Percentiles rank a stretch among this genome's conserved stretches.
phyloP scores from a whole-genome alignment of 345 rosid genomes.

The Excoecaria cochinchinensis region DNA sequence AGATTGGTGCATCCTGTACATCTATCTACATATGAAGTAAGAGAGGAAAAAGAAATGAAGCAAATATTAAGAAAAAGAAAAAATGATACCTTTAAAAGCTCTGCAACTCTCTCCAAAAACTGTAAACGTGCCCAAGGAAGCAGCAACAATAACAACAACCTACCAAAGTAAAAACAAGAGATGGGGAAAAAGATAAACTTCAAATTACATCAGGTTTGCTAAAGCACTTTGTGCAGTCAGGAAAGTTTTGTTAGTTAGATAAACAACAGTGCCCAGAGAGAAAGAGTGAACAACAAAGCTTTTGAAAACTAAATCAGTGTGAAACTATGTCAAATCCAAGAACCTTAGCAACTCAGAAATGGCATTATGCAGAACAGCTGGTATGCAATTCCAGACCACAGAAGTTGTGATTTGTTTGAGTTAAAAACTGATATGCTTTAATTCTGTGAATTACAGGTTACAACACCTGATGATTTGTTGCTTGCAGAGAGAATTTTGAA shows the following conservation, averaged over 20 bases:
- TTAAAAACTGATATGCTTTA: too few species aligned
- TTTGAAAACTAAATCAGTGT: too few species aligned
- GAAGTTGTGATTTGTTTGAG: too few species aligned
- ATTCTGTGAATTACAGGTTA: slow-evolving; percentile 47
- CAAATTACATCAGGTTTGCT: slow-evolving; percentile 21
- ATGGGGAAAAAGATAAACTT: neutral
- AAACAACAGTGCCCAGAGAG: neutral
- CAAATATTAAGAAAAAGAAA: neutral
- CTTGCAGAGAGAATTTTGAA: slow-evolving; percentile 82
- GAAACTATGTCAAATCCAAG: too few species aligned
- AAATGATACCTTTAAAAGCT: slow-evolving; percentile 33
- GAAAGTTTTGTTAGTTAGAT: slow-evolving; percentile 1
- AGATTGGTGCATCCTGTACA: neutral
- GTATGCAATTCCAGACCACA: too few species aligned
- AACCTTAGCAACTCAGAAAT: too few species aligned
- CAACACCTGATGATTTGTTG: slow-evolving; percentile 89
- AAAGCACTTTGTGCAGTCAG: slow-evolving; percentile 1
- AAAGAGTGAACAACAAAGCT: too few species aligned
- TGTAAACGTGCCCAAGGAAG: slow-evolving; percentile 43
- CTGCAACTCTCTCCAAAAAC: slow-evolving; percentile 41
- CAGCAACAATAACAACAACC: slow-evolving; percentile 47
- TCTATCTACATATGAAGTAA: neutral
- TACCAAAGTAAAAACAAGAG: slow-evolving; percentile 23
- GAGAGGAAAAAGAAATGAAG: neutral
- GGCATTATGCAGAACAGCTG: too few species aligned